Evolutionary conservation across 2,329 filamentous ascomycete genomes (phyloP), one percentile per base, ranked within the genome.

Genomic region (Parastagonospora nodorum): DNA sequence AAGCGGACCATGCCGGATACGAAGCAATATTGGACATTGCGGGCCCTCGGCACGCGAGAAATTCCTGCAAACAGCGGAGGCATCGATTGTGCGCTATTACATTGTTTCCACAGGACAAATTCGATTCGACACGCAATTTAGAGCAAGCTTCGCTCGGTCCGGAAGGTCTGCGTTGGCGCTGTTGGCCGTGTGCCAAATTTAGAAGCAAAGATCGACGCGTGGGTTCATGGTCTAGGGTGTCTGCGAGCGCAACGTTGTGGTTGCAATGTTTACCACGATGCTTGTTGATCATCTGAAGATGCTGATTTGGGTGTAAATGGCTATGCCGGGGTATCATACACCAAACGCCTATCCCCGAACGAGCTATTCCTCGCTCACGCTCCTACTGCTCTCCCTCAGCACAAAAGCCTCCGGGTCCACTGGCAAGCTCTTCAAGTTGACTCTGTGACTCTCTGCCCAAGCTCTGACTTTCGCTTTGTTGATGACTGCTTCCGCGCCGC

Each of bases 381-480:
- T 62, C 10, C 60, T 50, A 12, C 61, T 66, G 28, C 52, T 45
- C 9, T 64, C 61, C 71, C 88, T 89, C 45, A 84, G 82, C 55
- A 88, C 74, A 60, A 96, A 96, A 1, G 89, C 91, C 1, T 86
- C 82, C 5, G 87, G 82, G 71, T 90, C 87, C 45, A 94, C 89
- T 1, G 61, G 63, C n/a, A 9, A 30, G 1, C 86, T 81, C 45
- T 84, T 81, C 43, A 93, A 68, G 44, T 80, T 81, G 49, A 92
- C 83, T 38, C 78, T 76, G 63, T 91, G 82, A 48, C 74, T 76
- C 41, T 80, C 77, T 9, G 88, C 84, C 85, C 90, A 96, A 35
- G 80, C 80, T 61, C 85, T 79, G 5, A 95, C 76, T 52, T 76
- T 82, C 7, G 78, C 78, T 66, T 83, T 84, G 42, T 80, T 80